phyloP scores from a whole-genome alignment of 129 eudicot genomes.

The Lactuca saligna region DNA sequence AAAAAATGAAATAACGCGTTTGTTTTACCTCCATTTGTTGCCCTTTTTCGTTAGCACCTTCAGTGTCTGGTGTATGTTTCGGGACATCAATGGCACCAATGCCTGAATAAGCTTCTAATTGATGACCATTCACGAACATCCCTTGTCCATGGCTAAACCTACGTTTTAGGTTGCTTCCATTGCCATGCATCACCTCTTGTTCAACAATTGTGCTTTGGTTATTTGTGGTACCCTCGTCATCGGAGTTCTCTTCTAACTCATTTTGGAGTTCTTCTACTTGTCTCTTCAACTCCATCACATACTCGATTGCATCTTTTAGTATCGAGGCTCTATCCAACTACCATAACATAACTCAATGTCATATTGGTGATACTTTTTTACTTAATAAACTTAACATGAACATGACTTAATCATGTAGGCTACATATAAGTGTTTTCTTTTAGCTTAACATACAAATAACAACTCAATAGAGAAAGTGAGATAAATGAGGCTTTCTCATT shows the following conservation, averaged over 20 bases:
- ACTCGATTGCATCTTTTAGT: slow-evolving; percentile 87
- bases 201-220: slow-evolving; percentile 41
- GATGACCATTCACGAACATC: slow-evolving; percentile 34
- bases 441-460: too few relatives aligned
- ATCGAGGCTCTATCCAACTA: slow-evolving; percentile 91
- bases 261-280: slow-evolving; percentile 73
- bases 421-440: too few relatives aligned
- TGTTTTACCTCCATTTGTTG: slow-evolving; percentile 94
- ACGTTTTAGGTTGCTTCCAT: slow-evolving; percentile 40
- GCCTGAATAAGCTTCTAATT: slow-evolving; percentile 41
- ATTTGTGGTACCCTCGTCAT: slow-evolving; percentile 52
- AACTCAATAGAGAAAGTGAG: too few relatives aligned
- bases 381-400: too few relatives aligned
- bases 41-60: slow-evolving; percentile 48
- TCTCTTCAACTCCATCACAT: slow-evolving; percentile 74
- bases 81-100: slow-evolving; percentile 30
- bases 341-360: neutral
- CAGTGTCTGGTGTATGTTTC: slow-evolving; percentile 41
- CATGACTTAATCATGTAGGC: too few relatives aligned
- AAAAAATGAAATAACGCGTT: neutral
- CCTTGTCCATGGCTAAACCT: slow-evolving; percentile 37
- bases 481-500: slow-evolving; percentile 23
- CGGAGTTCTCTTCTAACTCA: slow-evolving; percentile 78
- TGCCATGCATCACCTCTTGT: slow-evolving; percentile 42
- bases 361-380: too few relatives aligned